These are phyloP conservation scores for Pseudogymnoascus sp. DNA, from an alignment of 2,329 filamentous ascomycete species.

Conservation along the genomic window DNA sequence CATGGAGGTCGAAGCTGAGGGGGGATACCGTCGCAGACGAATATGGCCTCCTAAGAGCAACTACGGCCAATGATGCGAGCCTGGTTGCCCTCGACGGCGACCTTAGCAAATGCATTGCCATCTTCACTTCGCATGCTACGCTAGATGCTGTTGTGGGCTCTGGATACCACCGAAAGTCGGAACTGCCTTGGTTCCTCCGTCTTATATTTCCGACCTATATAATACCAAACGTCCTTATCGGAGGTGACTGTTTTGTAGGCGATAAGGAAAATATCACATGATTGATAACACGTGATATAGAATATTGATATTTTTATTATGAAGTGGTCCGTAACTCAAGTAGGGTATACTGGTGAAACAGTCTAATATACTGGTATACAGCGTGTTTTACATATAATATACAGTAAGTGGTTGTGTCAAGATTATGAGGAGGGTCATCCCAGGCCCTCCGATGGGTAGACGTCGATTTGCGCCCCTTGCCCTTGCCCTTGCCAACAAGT, in stretches of 20 bases:
- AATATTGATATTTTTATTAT: background rate
- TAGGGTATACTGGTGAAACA: background rate
- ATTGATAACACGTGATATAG: background rate
- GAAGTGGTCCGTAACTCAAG: background rate
- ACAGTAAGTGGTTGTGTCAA: background rate
- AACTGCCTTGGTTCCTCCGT: background rate
- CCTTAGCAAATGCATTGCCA: background rate
- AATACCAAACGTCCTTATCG: background rate
- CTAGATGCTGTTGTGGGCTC: background rate
- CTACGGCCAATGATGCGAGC: background rate
- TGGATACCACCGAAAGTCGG: background rate
- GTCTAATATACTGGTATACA: background rate
- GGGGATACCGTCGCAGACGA: background rate
- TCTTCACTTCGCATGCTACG: slow-evolving; percentile 1
- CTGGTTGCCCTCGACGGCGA: background rate
- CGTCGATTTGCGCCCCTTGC: background rate
- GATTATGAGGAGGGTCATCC: background rate
- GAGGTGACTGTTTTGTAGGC: background rate
- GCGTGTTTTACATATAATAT: background rate
- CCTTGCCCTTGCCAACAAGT: background rate
- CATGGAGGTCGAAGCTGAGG: slow-evolving; percentile 63
- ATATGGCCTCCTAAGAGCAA: background rate
- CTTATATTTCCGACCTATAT: slow-evolving; percentile 5
- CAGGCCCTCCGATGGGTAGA: background rate
- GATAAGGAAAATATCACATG: background rate